Evolutionary conservation across 2,329 filamentous ascomycete species (phyloP).

Genomic region (Ophiocordyceps polyrhachis-furcata): DNA sequence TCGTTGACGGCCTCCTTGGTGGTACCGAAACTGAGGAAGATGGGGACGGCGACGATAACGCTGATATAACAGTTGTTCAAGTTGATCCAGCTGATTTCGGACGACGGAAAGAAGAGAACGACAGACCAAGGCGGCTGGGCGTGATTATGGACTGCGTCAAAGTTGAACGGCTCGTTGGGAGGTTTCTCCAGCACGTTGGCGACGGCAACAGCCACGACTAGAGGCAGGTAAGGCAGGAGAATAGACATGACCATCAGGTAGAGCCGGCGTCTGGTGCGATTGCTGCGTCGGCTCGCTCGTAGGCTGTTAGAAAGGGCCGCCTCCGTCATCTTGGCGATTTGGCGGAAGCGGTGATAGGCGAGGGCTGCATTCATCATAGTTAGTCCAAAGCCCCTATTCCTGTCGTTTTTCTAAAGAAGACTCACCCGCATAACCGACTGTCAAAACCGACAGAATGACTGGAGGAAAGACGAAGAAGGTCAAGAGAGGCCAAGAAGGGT

Average conservation of each 20-base stretch:
- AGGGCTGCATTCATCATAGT: slow-evolving; percentile 16
- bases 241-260: slow-evolving; percentile 36
- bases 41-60: slow-evolving; percentile 25
- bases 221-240: slow-evolving; percentile 30
- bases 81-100: slow-evolving; percentile 16
- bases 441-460: slow-evolving; percentile 21
- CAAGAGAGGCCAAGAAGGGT: slow-evolving; percentile 27
- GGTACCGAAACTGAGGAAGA: slow-evolving; percentile 36
- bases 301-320: slow-evolving; percentile 21
- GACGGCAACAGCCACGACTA: slow-evolving; percentile 22
- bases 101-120: slow-evolving; percentile 25
- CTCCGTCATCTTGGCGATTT: slow-evolving; percentile 22
- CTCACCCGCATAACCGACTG: slow-evolving; percentile 30
- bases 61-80: slow-evolving; percentile 30
- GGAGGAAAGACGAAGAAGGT: slow-evolving; percentile 29
- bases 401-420: slow-evolving; percentile 2
- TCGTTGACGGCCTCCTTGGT: slow-evolving; percentile 32
- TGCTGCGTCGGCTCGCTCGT: slow-evolving; percentile 20
- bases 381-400: background rate
- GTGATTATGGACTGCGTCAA: slow-evolving; percentile 20
- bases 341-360: slow-evolving; percentile 27
- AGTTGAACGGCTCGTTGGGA: slow-evolving; percentile 19
- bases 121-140: slow-evolving; percentile 23
- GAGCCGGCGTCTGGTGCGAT: slow-evolving; percentile 30
- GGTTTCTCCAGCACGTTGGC: slow-evolving; percentile 19